Conservation (phyloP, 805 yeast species). For the Blastobotrys terrestris region DNA sequence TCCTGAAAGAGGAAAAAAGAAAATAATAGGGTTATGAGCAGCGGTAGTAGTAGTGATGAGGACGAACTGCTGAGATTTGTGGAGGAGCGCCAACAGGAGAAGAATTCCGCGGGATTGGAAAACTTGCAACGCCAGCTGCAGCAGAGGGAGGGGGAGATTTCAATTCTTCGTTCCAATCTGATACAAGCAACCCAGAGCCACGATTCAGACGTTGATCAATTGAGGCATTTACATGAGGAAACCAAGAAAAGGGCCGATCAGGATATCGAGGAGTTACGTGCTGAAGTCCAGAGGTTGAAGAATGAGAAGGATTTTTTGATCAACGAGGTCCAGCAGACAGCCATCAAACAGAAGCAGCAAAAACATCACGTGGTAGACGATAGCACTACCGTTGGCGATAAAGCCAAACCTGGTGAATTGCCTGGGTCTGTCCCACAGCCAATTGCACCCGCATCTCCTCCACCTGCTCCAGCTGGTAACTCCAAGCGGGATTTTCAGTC, state of each 20-base stretch:
- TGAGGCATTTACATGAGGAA: constrained; percentile 18
- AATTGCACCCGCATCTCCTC: background rate
- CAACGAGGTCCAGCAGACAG: constrained; percentile 40
- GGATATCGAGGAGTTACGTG: constrained; percentile 37
- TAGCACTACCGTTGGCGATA: no score
- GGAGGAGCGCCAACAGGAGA: background rate
- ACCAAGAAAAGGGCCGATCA: constrained; percentile 21
- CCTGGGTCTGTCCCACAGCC: background rate
- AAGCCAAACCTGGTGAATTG: constrained; percentile 13
- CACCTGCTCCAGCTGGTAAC: constrained; percentile 13
- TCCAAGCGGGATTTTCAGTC: constrained; percentile 4
- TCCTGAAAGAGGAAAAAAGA: no score
- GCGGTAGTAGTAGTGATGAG: background rate
- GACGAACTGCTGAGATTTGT: background rate
- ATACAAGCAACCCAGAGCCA: constrained; percentile 19
- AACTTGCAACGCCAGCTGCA: constrained; percentile 29
- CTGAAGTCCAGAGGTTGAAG: constrained; percentile 39
- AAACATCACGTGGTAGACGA: no score
- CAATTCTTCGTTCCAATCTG: constrained; percentile 65
- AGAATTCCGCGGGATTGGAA: background rate
- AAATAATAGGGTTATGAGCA: background rate
- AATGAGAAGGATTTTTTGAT: constrained; percentile 52
- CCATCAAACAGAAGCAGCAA: constrained; percentile 1
- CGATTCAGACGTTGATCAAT: constrained; percentile 22
- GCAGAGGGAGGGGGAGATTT: constrained; percentile 71